A percentile compares a stretch with the other conserved stretches of the same genome.
phyloP scores from a whole-genome alignment of 2,329 filamentous ascomycete species.

The Apiospora saccharicola region DNA sequence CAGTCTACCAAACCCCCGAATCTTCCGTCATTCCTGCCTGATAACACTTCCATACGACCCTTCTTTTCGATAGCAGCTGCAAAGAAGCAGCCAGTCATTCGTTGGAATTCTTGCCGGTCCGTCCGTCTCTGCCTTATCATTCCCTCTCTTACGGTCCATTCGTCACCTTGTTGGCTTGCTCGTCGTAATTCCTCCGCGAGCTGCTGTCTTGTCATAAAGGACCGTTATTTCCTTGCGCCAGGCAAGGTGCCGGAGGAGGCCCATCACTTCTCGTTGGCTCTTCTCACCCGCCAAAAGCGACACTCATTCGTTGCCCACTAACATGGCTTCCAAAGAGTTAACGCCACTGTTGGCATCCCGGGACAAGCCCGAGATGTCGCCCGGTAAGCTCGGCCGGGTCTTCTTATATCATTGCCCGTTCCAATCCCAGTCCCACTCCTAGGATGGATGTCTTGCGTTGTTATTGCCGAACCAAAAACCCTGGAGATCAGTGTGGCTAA shows the following conservation, averaged over 20 bases:
- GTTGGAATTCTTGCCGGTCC: neutral
- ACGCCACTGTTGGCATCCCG: constrained; percentile 20
- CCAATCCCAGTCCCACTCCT: neutral
- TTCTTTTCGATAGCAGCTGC: neutral
- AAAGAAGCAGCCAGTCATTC: neutral
- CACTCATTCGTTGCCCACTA: neutral
- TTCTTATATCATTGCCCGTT: neutral
- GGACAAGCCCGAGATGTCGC: constrained; percentile 3
- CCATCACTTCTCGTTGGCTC: neutral
- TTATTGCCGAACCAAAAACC: neutral
- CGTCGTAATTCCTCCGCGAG: neutral
- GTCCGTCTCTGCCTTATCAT: neutral
- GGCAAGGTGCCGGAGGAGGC: neutral
- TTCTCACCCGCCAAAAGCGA: neutral
- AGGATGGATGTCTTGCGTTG: neutral
- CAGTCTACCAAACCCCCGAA: neutral
- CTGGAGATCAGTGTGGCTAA: constrained; percentile 7
- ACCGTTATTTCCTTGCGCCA: neutral
- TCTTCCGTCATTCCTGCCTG: neutral
- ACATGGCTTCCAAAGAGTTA: constrained; percentile 23
- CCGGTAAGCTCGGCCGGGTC: constrained; percentile 23
- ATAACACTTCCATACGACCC: neutral
- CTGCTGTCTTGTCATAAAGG: neutral
- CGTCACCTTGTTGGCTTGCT: neutral
- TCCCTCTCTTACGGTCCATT: neutral